Evolutionary conservation across 306 rosid species (phyloP), one percentile per base, ranked within the genome.

Genomic region (Corylus heterophylla): DNA sequence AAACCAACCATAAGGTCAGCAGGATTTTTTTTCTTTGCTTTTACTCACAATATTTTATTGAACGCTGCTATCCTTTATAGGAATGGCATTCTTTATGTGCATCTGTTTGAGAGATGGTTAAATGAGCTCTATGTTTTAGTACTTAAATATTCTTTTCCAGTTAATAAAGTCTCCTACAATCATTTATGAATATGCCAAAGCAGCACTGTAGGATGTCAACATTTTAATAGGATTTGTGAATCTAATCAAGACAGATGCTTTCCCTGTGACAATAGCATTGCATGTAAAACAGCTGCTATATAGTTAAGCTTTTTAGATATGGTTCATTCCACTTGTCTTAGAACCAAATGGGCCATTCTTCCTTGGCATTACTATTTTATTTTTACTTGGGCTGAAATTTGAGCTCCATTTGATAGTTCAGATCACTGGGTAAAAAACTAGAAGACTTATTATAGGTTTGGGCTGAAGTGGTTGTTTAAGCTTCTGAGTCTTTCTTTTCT

Each of bases 1-100:
- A 91, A 81, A 67, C 82, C 85, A 84, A 44, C 93, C 98, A 93
- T 82, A 90, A 86, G 97, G 99, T 95, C 76, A 64, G 59, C 27
- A 35, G 51, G 37, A 54, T 51, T 2, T 62, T 8, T 22, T 27
- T 11, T 49, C n/a, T 44, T 16, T 59, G 42, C 12, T 39, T 1
- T 4, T 4, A 9, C 22, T 44, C n/a, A 8, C 13, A 10, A 67
- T n/a, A 17, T 67, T 67, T 67, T n/a, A 39, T 18, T 9, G 50
- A 67, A 5, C 8, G 4, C 31, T 67, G 51, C 29, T 42, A 9
- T 67, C 51, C 51, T 18, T 18, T 4, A 16, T 29, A 42, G n/a
- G 5, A 63, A 66, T 64, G 48, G 22, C 68, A 42, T 73, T 52
- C 47, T 71, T 12, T 17, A 12, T 13, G 22, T 20, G 68, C 44